A percentile compares a stretch with the other conserved stretches of the same genome.
Conservation (phyloP, 2,329 filamentous ascomycete genomes). For the Colletotrichum viniferum region DNA sequence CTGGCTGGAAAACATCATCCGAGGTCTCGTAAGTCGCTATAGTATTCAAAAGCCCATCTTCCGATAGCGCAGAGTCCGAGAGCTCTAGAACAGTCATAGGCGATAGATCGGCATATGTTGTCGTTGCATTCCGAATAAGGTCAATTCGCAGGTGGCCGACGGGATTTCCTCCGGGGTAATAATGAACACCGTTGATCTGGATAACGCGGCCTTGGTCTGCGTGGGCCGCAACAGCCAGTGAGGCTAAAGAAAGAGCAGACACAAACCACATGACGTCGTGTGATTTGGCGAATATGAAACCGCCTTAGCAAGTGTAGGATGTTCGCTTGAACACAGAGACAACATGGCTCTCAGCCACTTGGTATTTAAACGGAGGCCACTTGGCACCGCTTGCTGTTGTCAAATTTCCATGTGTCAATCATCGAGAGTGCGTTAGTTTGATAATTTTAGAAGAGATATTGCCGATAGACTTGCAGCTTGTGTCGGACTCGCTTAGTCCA, state of each 20-base stretch:
- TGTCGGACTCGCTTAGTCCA: neutral
- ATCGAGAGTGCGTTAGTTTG: neutral
- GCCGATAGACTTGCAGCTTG: neutral
- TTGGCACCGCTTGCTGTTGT: neutral
- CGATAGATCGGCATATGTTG: neutral
- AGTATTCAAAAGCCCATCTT: neutral
- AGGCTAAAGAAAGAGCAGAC: neutral
- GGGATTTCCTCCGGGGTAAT: neutral
- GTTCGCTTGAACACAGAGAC: too few relatives aligned
- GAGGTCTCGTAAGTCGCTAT: neutral
- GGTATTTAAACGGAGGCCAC: neutral
- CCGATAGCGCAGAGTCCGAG: neutral
- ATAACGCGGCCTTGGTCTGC: neutral
- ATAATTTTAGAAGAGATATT: neutral
- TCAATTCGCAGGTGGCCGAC: neutral
- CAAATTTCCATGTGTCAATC: neutral
- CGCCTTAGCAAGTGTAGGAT: too few relatives aligned
- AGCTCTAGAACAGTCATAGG: neutral
- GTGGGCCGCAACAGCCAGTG: neutral
- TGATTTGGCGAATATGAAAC: neutral
- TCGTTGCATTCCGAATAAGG: neutral
- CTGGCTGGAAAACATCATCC: neutral
- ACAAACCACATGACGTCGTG: neutral
- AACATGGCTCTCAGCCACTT: neutral
- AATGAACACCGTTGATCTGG: neutral